Evolutionary conservation across 768 basidiomycete genomes (phyloP), one percentile per base, ranked within the genome.

Genomic region (Mycena olivaceomarginata): DNA sequence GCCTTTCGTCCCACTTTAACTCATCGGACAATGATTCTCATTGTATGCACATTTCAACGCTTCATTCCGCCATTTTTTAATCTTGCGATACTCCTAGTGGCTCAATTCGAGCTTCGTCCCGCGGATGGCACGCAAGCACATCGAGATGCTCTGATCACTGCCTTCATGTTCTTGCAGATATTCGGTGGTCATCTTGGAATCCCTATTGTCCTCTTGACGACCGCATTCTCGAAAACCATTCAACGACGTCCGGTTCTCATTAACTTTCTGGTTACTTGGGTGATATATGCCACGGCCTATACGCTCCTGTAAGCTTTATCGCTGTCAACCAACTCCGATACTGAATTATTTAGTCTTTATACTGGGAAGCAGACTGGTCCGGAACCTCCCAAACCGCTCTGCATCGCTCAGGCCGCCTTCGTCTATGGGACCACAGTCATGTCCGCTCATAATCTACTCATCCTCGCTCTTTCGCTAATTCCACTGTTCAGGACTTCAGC

Each of bases 131-230:
- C 64, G 3, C 16, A 59, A 45, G 39, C 51, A 12, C 51, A 73
- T 11, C 72, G 56, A 25, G 16, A 25, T 25, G 51, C 51, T 7
- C 46, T 74, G 1, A 53, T 74, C 5, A 37, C 57, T 4, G 72
- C 31, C 11, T 74, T 67, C 25, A 74, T 74, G 72, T 74, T 68
- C 66, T 25, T 74, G 15, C 72, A 74, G 39, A 68, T 74, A 5
- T 74, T 74, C 16, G 72, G 72, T 8, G 72, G 72, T 13, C 72
- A 74, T 53, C 18, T 74, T 22, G 72, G 72, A 18, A 67, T 74
- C 4, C 72, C 72, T 5, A 39, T 74, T 4, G 4, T 74, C 9
- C 16, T 74, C 31, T 43, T 74, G 22, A 74, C 66, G 13, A 20
- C 57, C 15, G 12, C 10, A 7, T 1, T 74, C 57, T 67, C 66